Conservation (phyloP, 2,329 filamentous ascomycete species). For the Apiospora marii region DNA sequence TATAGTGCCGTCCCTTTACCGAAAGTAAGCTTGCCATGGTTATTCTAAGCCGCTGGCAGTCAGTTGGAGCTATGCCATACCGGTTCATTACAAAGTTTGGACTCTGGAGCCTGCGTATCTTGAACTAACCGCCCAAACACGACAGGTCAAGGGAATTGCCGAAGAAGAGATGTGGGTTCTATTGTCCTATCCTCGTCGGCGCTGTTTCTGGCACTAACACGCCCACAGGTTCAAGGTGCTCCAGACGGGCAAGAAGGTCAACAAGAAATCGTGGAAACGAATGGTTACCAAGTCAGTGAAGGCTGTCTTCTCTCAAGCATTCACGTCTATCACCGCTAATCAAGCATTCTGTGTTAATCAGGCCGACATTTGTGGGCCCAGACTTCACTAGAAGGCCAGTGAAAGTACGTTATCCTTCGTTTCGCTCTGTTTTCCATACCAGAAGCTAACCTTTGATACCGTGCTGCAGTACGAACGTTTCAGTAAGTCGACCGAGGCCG, state of each 20-base stretch:
- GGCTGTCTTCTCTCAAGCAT: too few relatives aligned
- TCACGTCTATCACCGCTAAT: too few relatives aligned
- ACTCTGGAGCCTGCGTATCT: neutral
- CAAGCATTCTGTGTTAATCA: neutral
- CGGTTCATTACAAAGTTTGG: neutral
- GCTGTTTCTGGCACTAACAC: neutral
- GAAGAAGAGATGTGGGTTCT: constrained; percentile 82
- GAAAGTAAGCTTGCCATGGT: neutral
- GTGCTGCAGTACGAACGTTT: constrained; percentile 54
- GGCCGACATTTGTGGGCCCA: constrained; percentile 81
- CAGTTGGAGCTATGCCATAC: neutral
- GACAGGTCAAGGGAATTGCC: constrained; percentile 89
- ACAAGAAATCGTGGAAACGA: constrained; percentile 76
- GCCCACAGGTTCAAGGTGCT: constrained; percentile 82
- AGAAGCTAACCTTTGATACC: too few relatives aligned
- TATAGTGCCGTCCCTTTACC: constrained; percentile 8
- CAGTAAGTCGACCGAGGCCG: constrained; percentile 40
- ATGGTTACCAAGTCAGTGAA: constrained; percentile 58
- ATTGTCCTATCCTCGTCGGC: neutral
- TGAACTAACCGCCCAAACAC: neutral
- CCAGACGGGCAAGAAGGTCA: constrained; percentile 93
- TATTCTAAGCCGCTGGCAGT: neutral
- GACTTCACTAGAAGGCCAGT: constrained; percentile 67
- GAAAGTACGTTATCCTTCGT: constrained; percentile 65
- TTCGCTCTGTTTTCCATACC: neutral